phyloP scores from a whole-genome alignment of 78 protist species.

The Dictyostelium capitatum region DNA sequence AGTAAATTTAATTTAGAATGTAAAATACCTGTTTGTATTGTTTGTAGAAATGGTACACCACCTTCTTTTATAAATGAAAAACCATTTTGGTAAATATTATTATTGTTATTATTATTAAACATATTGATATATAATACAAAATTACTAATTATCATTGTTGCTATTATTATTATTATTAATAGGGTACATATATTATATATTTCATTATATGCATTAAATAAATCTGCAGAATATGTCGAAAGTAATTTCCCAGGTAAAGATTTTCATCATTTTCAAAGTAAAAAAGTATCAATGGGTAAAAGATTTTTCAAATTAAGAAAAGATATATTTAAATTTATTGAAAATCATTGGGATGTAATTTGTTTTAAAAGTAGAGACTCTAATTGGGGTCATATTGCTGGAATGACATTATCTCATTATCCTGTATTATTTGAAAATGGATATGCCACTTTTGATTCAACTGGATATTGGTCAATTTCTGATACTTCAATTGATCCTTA shows the following conservation, averaged over 20 bases:
- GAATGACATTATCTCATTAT: constrained; percentile 1
- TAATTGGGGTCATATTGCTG: constrained; percentile 2
- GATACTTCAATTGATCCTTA: not conserved
- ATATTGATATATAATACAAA: not conserved
- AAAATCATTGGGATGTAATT: constrained; percentile 4
- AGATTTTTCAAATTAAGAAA: not conserved
- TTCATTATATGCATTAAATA: not conserved
- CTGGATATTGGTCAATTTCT: constrained; percentile 7
- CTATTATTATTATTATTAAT: not conserved
- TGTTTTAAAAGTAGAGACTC: not conserved
- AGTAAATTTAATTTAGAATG: constrained; percentile 4
- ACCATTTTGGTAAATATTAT: constrained; percentile 2
- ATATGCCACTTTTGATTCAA: not conserved
- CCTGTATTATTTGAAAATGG: constrained; percentile 6
- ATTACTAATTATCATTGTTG: not conserved
- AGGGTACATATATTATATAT: constrained; percentile 7
- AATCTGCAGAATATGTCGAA: not conserved
- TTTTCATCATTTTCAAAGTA: not conserved
- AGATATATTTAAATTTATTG: constrained; percentile 4
- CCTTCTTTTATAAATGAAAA: constrained; percentile 14
- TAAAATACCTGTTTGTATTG: constrained; percentile 8
- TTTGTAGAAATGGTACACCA: constrained; percentile 8
- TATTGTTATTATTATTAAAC: not conserved
- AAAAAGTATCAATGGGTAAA: not conserved
- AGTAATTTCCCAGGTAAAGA: not conserved